Base-by-base conservation (phyloP, 371 early-diverging fungal genomes). In the Rhizopus arrhizus region DNA sequence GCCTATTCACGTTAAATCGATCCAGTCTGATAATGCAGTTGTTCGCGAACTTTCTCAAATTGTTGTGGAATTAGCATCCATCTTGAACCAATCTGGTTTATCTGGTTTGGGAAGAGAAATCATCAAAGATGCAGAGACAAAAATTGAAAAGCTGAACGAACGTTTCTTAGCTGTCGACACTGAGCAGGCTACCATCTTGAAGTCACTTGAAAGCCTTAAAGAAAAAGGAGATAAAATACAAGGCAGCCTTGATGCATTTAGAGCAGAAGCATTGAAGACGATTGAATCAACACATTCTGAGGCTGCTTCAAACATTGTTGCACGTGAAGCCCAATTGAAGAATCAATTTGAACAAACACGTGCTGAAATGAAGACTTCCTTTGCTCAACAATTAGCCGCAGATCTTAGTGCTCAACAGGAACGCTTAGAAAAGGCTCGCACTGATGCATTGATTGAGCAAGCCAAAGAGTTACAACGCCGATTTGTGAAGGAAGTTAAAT, bases 401-500 rank as follows among this genome's bases (percentile, higher is more conserved):
- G 72, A 77, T 56, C 70, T 78, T 47, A 53, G 62, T 42, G 49
- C 64, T 29, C 79, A 78, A 61, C 66, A 78, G 47, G 68, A 69
- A 16, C 60, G 65, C 16, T 63, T 75, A 49, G 73, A 68, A 22
- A 58, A 73, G 55, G 76, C 77, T 52, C 80, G 77, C 46, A 50
- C 58, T 49, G 71, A 79, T 41, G 74, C 74, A 45, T 53, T 79
- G 56, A 41, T 67, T 31, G 68, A 69, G 45, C 81, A 84, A 56
- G 78, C 74, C 29, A 69, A 73, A 28, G 80, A 75, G 40, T 67
- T 84, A 65, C 78, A 84, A 70, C 77, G 81, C 36, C 74, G 78
- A 29, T 85, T 82, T 81, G 70, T 78, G 41, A 75, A 85, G 28
- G 81, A 91, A 68, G 86, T 91, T 68, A 87, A 85, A 58, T 72